Percentiles rank a stretch among this genome's conserved stretches.
Conservation (phyloP, 352 stramenopile species). For the Peronospora farinosa region DNA sequence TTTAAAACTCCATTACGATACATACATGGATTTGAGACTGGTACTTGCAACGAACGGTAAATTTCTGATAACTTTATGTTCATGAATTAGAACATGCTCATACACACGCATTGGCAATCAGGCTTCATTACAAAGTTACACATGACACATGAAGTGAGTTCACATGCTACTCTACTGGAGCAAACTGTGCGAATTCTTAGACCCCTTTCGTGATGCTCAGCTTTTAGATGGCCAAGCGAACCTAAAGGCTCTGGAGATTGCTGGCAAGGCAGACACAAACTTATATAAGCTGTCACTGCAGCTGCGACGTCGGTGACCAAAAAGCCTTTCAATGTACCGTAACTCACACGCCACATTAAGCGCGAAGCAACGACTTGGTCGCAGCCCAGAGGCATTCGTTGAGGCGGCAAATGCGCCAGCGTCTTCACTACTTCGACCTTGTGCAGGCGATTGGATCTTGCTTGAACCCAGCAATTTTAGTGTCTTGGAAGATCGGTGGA, state of each 20-base stretch:
- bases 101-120: too few species aligned
- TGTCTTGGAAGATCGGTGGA: too few species aligned
- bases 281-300: not conserved
- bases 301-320: slow-evolving; percentile 1
- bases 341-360: not conserved
- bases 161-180: too few species aligned
- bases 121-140: too few species aligned
- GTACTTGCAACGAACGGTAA: too few species aligned
- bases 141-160: too few species aligned
- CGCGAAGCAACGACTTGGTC: not conserved
- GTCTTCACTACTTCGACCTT: slow-evolving; percentile 7
- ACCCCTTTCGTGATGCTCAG: slow-evolving; percentile 4
- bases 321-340: slow-evolving; percentile 3
- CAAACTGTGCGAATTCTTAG: too few species aligned
- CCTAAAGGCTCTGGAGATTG: not conserved
- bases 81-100: too few species aligned
- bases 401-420: slow-evolving; percentile 4
- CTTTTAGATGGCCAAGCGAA: not conserved
- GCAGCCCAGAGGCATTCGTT: slow-evolving; percentile 3
- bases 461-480: too few species aligned
- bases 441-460: not conserved
- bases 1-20: too few species aligned
- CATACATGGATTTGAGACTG: too few species aligned
- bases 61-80: too few species aligned
- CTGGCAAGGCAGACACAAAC: slow-evolving; percentile 5